Conservation (phyloP, 768 basidiomycete species). For the Serpula lacrymans region DNA sequence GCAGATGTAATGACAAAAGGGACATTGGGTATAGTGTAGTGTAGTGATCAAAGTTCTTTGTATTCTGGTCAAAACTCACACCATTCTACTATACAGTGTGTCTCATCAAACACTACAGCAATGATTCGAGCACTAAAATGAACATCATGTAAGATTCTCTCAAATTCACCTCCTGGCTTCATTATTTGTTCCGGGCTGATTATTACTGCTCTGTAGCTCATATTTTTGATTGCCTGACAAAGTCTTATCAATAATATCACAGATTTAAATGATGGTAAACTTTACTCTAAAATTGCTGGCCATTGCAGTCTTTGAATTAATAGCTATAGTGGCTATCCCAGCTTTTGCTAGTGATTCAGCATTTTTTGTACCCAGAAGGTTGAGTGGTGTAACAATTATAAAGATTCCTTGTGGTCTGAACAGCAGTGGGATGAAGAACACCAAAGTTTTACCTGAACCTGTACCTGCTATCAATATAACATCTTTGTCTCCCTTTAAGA, state of each 20-base stretch:
- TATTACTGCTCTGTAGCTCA: constrained; percentile 4
- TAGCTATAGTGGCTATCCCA: constrained; percentile 15
- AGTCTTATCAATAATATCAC: too few species aligned
- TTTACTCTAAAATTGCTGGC: constrained; percentile 13
- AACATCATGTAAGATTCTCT: constrained; percentile 8
- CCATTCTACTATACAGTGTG: too few species aligned
- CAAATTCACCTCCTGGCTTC: constrained; percentile 7
- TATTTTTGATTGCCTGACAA: constrained; percentile 4
- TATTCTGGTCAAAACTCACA: constrained; percentile 16
- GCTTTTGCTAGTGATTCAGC: constrained; percentile 5
- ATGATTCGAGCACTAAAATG: constrained; percentile 9
- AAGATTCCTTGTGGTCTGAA: constrained; percentile 14
- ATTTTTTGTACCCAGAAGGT: constrained; percentile 22
- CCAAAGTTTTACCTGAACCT: constrained; percentile 28
- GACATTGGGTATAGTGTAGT: constrained; percentile 10
- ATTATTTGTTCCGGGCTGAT: constrained; percentile 12
- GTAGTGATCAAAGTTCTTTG: constrained; percentile 8
- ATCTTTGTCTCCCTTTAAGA: constrained; percentile 16
- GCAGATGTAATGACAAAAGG: constrained; percentile 14
- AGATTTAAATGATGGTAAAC: too few species aligned
- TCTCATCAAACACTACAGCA: constrained; percentile 20
- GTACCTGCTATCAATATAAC: constrained; percentile 23
- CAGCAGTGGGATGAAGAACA: constrained; percentile 30
- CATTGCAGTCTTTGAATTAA: constrained; percentile 14
- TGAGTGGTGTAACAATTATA: constrained; percentile 23